Base-by-base conservation (phyloP, 352 stramenopile species). In the Pythium biforme region DNA sequence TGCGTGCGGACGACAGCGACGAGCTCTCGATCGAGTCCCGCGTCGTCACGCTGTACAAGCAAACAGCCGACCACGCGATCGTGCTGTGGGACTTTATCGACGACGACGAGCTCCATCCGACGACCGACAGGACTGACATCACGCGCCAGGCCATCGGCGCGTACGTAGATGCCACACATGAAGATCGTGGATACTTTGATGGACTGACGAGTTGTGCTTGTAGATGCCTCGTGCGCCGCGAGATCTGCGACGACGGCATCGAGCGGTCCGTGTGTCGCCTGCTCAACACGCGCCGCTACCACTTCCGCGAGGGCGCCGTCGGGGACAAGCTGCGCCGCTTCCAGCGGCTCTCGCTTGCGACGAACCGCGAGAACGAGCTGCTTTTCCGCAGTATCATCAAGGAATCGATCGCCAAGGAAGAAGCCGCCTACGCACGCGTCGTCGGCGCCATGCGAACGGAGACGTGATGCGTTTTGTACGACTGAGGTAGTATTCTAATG, bases 71-170 rank as follows among this genome's bases (percentile, higher is more conserved):
- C 26, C 55, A 69, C 48, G 70, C 45, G n/a, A 50, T 77, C 34
- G 39, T 69, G 31, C 6, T 76, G 2, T 81, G 64, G 70, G 70
- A 77, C 48, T 74, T 59, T 41, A 55, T 80, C 0, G 71, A 76
- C 47, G 61, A 64, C 25, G 70, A 77, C 49, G 67, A 77, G 22
- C 50, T 73, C 22, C 62, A 73, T 23, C 67, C 70, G 14, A 31
- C 64, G 15, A 26, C 55, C 12, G 23, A 29, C 0, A 26, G 29
- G 17, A 68, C 60, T n/a, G 63, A 69, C 12, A 59, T 75, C 41
- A 70, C 66, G 29, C 67, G 64, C n/a, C 29, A 71, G 20, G 29
- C 43, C 45, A 31, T 60, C 22, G 61, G 61, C 15, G 61, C 47
- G 61, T 68, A 54, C 43, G 59, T 66, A 25, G 12, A 3, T 51